Evolutionary conservation across 345 rosid species (phyloP).

Genomic region (Fremontodendron californicum): DNA sequence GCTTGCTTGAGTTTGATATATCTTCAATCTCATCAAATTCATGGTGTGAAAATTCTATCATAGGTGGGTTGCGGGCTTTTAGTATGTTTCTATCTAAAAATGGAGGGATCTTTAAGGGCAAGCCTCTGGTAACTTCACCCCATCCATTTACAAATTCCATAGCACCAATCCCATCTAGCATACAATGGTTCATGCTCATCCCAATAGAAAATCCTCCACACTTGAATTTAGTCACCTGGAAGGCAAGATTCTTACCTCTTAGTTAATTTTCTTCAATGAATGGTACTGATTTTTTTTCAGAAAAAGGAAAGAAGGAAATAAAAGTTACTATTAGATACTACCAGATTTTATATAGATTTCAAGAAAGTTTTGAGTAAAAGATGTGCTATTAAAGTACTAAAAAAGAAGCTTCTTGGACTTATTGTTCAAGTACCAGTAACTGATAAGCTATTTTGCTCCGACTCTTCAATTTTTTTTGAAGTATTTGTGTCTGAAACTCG

Average conservation of each 20-base stretch:
- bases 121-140: constrained; percentile 74
- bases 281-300: not conserved
- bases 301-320: not conserved
- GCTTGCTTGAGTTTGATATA: constrained; percentile 50
- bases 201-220: constrained; percentile 83
- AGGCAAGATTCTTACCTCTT: not conserved
- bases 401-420: too few species aligned
- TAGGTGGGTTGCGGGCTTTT: constrained; percentile 52
- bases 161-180: constrained; percentile 78
- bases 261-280: not conserved
- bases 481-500: too few species aligned
- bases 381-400: too few species aligned
- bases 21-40: constrained; percentile 75
- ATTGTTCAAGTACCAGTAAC: too few species aligned
- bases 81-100: constrained; percentile 56
- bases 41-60: constrained; percentile 50
- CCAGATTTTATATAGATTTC: not conserved
- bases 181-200: constrained; percentile 72
- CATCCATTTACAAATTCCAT: constrained; percentile 89
- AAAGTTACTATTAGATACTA: not conserved
- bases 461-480: too few species aligned
- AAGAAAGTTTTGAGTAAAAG: too few species aligned
- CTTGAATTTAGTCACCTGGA: constrained; percentile 75
- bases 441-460: too few species aligned
- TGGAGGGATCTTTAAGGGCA: constrained; percentile 63